Evolutionary conservation across 139 green algal genomes (phyloP).

Genomic region (Volvox reticuliferus): DNA sequence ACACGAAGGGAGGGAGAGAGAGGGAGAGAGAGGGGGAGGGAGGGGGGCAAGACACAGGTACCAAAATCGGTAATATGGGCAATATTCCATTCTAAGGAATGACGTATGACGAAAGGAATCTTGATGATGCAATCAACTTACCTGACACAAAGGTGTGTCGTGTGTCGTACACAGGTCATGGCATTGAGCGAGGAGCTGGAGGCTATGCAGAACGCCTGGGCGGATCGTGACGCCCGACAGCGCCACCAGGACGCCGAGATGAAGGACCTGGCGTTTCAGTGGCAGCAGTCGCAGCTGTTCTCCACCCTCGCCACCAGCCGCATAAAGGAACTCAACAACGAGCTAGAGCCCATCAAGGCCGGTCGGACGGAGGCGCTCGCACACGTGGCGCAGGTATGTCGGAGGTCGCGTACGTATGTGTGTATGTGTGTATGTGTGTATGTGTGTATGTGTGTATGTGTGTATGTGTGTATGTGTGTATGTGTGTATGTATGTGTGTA

Average conservation of each 20-base stretch:
- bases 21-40: no score
- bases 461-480: no score
- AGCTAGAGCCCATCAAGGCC: constrained; percentile 48
- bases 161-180: constrained; percentile 16
- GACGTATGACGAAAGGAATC: no score
- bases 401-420: not conserved
- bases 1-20: no score
- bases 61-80: no score
- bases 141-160: no score
- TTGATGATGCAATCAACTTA: no score
- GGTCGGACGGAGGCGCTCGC: constrained; percentile 8
- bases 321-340: constrained; percentile 51
- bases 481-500: no score
- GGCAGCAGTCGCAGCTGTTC: constrained; percentile 51
- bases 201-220: constrained; percentile 58
- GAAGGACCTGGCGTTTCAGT: constrained; percentile 50
- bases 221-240: constrained; percentile 54
- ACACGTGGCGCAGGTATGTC: constrained; percentile 11
- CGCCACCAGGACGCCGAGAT: constrained; percentile 52
- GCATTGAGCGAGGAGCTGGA: constrained; percentile 53
- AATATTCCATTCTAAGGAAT: no score
- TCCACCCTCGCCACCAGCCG: constrained; percentile 49
- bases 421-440: not conserved
- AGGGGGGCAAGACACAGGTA: no score
- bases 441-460: no score